These are phyloP conservation scores for Oryza nivara DNA, from an alignment of 176 grass and related monocot genomes.

Conservation along the genomic window DNA sequence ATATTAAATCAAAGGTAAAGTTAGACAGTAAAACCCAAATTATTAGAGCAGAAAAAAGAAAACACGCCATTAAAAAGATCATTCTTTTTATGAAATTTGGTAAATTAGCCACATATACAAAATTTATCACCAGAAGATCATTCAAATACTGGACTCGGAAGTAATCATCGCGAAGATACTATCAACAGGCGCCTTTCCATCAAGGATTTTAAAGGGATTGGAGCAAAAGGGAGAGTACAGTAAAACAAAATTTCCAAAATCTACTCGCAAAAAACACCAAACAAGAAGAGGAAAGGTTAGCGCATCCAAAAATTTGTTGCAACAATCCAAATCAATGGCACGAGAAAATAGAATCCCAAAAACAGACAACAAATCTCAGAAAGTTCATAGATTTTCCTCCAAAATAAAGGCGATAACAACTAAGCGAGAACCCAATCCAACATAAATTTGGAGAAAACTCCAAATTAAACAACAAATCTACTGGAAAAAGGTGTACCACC, in stretches of 20 bases:
- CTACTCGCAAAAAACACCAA: not conserved
- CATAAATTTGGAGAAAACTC: not conserved
- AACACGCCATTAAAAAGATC: not conserved
- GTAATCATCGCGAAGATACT: not conserved
- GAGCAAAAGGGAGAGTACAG: not conserved
- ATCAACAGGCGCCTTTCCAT: not conserved
- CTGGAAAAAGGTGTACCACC: not conserved
- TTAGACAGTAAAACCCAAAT: not conserved
- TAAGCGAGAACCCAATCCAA: slow-evolving; percentile 8
- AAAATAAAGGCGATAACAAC: not conserved
- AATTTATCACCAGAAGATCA: not conserved
- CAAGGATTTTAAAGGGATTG: not conserved
- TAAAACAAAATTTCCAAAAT: not conserved
- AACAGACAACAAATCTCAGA: not conserved
- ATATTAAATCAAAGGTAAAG: not conserved
- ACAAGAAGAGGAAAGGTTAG: not conserved
- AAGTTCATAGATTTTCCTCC: slow-evolving; percentile 4
- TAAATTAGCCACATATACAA: not conserved
- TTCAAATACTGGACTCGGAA: not conserved
- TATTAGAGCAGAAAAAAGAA: not conserved
- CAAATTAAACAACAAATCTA: not conserved
- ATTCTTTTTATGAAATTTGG: slow-evolving; percentile 23
- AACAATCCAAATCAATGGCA: not conserved
- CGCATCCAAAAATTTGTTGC: not conserved
- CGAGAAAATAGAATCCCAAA: slow-evolving; percentile 5